Conservation (phyloP, 2,329 filamentous ascomycete genomes). For the Epichloe glyceriae region DNA sequence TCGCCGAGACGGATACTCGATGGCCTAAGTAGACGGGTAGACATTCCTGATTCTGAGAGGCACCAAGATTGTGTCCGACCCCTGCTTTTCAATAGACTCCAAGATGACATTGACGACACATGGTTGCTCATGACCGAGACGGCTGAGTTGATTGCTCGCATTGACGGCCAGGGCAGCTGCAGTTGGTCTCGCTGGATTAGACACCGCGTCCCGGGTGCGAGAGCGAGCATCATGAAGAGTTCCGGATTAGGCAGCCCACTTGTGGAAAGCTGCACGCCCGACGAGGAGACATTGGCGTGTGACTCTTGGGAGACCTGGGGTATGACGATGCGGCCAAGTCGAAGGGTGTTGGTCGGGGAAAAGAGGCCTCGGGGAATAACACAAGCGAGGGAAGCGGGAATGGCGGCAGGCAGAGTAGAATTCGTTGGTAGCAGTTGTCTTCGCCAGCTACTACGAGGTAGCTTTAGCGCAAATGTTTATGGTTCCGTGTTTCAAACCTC, state of each 20-base stretch:
- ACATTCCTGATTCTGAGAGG: neutral
- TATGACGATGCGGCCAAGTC: neutral
- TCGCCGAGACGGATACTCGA: too few species aligned
- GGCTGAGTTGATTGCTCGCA: too few species aligned
- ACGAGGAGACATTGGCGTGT: slow-evolving; percentile 6
- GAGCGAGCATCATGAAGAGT: slow-evolving; percentile 10
- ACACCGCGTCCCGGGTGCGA: neutral
- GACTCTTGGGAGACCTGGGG: neutral
- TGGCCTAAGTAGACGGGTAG: neutral
- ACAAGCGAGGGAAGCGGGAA: neutral
- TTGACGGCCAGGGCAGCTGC: neutral
- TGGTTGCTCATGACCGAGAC: neutral
- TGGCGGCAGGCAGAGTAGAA: neutral
- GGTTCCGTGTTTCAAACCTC: too few species aligned
- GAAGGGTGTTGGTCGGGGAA: neutral
- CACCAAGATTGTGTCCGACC: neutral
- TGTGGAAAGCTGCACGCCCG: slow-evolving; percentile 6
- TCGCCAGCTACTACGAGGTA: neutral
- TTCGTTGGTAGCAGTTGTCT: neutral
- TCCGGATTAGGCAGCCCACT: slow-evolving; percentile 13
- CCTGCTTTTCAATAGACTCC: neutral
- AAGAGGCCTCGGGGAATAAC: too few species aligned
- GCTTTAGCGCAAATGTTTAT: too few species aligned
- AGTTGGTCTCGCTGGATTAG: slow-evolving; percentile 1
- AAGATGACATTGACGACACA: neutral